Evolutionary conservation across 2,329 filamentous ascomycete genomes (phyloP), one percentile per base, ranked within the genome.

Genomic region (Venturia effusa): DNA sequence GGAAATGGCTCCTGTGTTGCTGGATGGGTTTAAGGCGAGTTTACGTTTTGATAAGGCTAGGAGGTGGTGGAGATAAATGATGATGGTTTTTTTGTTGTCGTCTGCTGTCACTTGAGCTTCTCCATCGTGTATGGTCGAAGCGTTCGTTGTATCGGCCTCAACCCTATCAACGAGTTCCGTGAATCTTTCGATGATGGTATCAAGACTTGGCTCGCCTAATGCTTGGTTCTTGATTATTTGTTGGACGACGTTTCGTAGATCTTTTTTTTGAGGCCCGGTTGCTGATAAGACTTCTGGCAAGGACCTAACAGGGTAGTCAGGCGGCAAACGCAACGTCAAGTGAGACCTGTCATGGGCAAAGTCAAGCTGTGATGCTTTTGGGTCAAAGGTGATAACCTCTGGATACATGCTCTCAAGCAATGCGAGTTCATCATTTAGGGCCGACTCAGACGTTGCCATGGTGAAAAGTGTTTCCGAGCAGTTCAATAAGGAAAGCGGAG

Each of bases 61-160:
- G 8, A 79, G 72, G 61, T 80, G 78, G 55, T 79, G 78, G 0
- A 80, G 73, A 74, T 76, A 79, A 60, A 79, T 72, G 22, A 79
- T 72, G 32, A 78, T 71, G 3, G 77, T 79, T 61, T 71, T 74
- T n/a, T 48, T 64, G 3, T 34, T 32, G 22, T 61, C 55, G 13
- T 13, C 22, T 4, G 43, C 45, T 4, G 51, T 65, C 24, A 10
- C 37, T 27, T 30, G n/a, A 1, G 6, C 57, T 15, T 34, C 37
- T n/a, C 60, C 55, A 27, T 66, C 61, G 55, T 65, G 57, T 22
- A 67, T 64, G 7, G 22, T 22, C 22, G 8, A 48, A n/a, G n/a
- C 11, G 22, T 27, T 27, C n/a, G 4, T 51, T 27, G 45, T 27
- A 27, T 51, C 22, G 22, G n/a, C 11, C 6, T 15, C 5, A 5